Conservation (phyloP, 257 asterid species). For the Gentiana macrophylla region DNA sequence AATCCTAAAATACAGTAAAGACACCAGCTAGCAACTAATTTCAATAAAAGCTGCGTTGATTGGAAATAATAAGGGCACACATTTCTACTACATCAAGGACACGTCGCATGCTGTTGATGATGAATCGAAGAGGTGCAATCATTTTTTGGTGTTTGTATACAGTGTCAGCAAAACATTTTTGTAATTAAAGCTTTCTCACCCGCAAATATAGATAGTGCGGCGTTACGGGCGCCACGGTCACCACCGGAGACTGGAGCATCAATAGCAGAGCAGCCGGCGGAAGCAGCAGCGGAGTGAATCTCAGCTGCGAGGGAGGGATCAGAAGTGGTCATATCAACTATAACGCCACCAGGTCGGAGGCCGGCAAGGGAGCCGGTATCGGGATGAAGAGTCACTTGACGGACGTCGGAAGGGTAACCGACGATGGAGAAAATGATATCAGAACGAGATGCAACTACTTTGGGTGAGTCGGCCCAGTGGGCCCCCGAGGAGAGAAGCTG, state of each 20-base stretch:
- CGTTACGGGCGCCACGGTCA: constrained; percentile 77
- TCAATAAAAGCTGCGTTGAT: no score
- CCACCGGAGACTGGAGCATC: constrained; percentile 97
- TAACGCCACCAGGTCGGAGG: constrained; percentile 52
- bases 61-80: no score
- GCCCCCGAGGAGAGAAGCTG: constrained; percentile 73
- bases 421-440: constrained; percentile 85
- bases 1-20: no score
- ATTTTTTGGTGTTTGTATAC: no score
- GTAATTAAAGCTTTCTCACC: constrained; percentile 61
- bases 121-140: no score
- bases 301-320: constrained; percentile 82
- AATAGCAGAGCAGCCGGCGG: constrained; percentile 47
- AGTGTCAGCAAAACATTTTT: constrained; percentile 10
- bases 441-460: constrained; percentile 63
- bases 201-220: constrained; percentile 69
- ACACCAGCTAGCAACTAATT: no score
- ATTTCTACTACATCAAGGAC: no score
- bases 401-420: constrained; percentile 92
- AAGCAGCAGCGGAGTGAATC: constrained; percentile 51
- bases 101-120: no score
- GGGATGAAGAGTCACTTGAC: constrained; percentile 72
- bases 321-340: constrained; percentile 89
- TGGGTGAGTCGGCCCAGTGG: constrained; percentile 72
- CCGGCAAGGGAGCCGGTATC: constrained; percentile 60